Evolutionary conservation across 1,284 basidiomycete species (phyloP), one percentile per base, ranked within the genome.

Genomic region (Cronartium quercuum): DNA sequence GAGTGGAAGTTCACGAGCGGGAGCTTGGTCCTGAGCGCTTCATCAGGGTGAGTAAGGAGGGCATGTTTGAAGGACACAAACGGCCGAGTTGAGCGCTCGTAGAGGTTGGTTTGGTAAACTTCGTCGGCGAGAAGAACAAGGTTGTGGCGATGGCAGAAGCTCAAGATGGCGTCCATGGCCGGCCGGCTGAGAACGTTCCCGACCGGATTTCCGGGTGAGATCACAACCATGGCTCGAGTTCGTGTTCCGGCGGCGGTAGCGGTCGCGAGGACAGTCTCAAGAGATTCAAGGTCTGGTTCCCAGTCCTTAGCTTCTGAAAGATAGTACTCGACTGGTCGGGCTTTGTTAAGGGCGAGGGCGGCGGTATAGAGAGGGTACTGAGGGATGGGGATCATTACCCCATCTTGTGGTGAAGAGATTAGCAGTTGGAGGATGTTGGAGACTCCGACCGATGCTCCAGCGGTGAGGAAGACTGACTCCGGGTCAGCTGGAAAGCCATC

Each of bases 351-450:
- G 0, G 94, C 91, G 66, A 98, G 88, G 0, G 94, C 90, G 29
- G 95, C 95, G 60, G 94, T 96, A 84, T 98, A 97, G 18, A 98
- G 86, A 0, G 95, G 95, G 82, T 98, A 98, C 84, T 98, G 95
- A 0, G 95, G 95, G 77, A 98, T 98, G 34, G 95, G 95, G 80
- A 98, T 98, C 76, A 95, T 86, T 78, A 95, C 87, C 9, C 91
- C 93, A 66, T 88, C 86, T 24, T 85, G 85, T 7, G 80, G 80
- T 4, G 86, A 84, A 10, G 84, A 80, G 79, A 94, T 89, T 77
- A 94, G 86, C 83, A 91, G 87, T 81, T 88, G 88, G 77, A 98
- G 88, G 70, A 97, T 85, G 42, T 94, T 88, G 13, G 91, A 88
- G 15, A 98, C 94, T 76, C 95, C 96, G 18, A 89, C 88, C 42